Base-by-base conservation (phyloP, 805 yeast species). In the Blastobotrys mokoenaii region DNA sequence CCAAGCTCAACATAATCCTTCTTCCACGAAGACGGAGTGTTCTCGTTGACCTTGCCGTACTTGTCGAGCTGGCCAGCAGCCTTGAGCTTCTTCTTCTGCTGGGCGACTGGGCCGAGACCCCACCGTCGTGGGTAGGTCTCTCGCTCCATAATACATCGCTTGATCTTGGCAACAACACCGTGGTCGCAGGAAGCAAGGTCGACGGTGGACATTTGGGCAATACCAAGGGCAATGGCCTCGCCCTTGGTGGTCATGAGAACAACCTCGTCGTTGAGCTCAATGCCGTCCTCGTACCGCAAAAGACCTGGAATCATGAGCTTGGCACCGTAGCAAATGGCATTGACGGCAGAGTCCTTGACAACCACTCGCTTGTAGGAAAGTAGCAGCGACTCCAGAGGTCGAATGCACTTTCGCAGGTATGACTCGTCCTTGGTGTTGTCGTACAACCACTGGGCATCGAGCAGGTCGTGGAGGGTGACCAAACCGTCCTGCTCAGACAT, bases 71-170 rank as follows among this genome's bases (percentile, higher is more conserved):
- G 90, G 62, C 97, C 98, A 55, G 84, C 95, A 45, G 94, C 84
- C 77, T 89, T 90, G 76, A 93, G 73, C 74, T 90, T 96, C 77
- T 93, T 93, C 84, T 93, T 93, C 82, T 88, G 88, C 70, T 85
- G 87, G 50, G 98, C 97, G 65, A 89, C 86, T 59, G 98, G 98
- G 59, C 98, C 98, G 59, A 93, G 73, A 51, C 98, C 98, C 98
- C 98, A 93, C 77, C 97, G 83, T 77, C 98, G 84, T 71, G 98
- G 98, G 69, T 93, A 93, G 43, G 95, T 79, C 68, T 93, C 98
- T 74, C 98, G 83, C 74, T 93, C 98, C 98, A 93, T 93, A 60
- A 93, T 93, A 74, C 97, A 90, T 74, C 98, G 85, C 78, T 93
- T 93, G 62, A 93, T 95, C 74, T 86, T 88, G 56, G 98, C 96